Evolutionary conservation across 257 asterid genomes (phyloP), one percentile per base, ranked within the genome.

Genomic region (Paulownia fortunei): DNA sequence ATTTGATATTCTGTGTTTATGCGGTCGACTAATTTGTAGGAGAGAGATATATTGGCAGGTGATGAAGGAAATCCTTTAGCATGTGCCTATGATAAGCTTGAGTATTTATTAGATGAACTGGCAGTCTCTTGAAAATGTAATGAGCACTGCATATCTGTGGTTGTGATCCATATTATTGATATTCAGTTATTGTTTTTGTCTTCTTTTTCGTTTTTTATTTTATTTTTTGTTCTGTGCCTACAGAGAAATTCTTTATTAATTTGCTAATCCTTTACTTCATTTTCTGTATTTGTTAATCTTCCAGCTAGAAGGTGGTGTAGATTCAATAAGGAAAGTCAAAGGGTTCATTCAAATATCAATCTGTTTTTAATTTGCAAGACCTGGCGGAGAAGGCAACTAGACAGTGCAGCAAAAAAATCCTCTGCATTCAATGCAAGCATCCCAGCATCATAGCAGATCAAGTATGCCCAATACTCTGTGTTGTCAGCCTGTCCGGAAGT

Each of bases 401-500:
- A 47, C 9, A 8, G 76, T 7, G 47, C 9, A 11, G 47, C 47
- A 41, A 41, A 34, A 12, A 47, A 5, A 26, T 6, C 26, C 37
- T 15, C 10, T 4, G 1, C 15, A n/a, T 49, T 46, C 81, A 24
- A 89, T 88, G 93, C 90, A 84, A 79, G 88, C 89, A 75, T 83
- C 89, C 27, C 84, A 30, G 55, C 87, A 69, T 30, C 85, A 73
- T 74, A 78, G 85, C 76, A 78, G 82, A 83, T 63, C 85, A 56
- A 74, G 67, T 65, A 89, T 90, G 92, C 79, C 88, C 13, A 83
- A 85, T 46, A 79, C 86, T 11, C 73, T 86, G 71, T 90, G 82
- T 64, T 82, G 69, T 80, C 87, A 80, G 70, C 85, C 91, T 16
- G 75, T 87, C 39, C 85, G 79, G 42, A 87, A 85, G 74, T 81